Evolutionary conservation across 352 stramenopile species (phyloP), one percentile per base, ranked within the genome.

Genomic region (Pythium myriotylum): DNA sequence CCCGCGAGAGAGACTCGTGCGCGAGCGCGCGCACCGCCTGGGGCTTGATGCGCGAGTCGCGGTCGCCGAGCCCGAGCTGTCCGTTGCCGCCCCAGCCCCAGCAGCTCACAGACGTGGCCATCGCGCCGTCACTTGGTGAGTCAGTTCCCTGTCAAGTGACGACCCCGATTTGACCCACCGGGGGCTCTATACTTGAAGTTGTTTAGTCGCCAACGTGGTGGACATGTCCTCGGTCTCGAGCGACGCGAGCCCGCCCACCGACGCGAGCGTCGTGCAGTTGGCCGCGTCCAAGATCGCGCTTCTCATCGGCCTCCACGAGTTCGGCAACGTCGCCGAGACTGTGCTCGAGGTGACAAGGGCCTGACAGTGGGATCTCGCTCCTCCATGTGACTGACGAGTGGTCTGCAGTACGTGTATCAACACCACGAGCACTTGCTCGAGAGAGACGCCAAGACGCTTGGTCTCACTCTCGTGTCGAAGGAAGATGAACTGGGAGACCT

Each of bases 271-370:
- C 24, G 67, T 91, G 52, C 84, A 76, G 50, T 80, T 87, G 43
- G 83, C 82, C 32, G 84, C 84, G 45, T 92, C 82, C 26, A 88
- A 86, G 46, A 77, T 94, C 42, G 84, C 84, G 46, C 70, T 81
- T 7, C 67, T 89, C 26, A 70, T 84, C 29, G 82, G 84, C 29
- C 71, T 94, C 35, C 84, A 93, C 55, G 84, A 89, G 63, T 93
- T 80, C 51, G 80, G 77, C 1, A 75, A 91, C 53, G 48, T 79
- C 2, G 51, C 67, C 1, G 81, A 89, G 33, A 73, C 79, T 41
- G 67, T 81, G 13, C 35, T 79, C 2, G 77, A 84, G 69, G 72
- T 81, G 10, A 13, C 45, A 6, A 6, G 37, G 13, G 37, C 13
- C 5, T 20, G n/a, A n/a, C n/a, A n/a, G n/a, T n/a, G n/a, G n/a